Evolutionary conservation across 768 basidiomycete genomes (phyloP), one percentile per base, ranked within the genome.

Genomic region (Boletellus ananiceps): DNA sequence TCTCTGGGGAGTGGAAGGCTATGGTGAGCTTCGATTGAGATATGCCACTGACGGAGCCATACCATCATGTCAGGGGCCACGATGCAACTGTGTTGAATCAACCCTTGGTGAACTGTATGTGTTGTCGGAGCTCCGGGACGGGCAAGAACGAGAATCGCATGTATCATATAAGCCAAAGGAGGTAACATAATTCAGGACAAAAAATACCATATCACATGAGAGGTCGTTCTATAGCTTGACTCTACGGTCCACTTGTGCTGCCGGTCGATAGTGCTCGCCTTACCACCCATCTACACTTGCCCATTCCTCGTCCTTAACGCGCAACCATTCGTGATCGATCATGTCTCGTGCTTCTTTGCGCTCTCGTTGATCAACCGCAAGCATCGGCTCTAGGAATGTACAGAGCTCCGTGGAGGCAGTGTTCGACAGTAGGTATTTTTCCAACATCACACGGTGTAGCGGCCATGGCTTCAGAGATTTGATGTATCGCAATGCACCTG

Each of bases 341-440:
- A 93, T 74, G 49, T 91, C 87, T 33, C 79, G 74, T 13, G 92
- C 91, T 40, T 80, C 74, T 37, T 77, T 78, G 31, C 93, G 83
- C 46, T 80, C 69, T 57, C 79, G 76, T 62, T 83, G 82, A 59
- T 92, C 84, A 48, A 83, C 67, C 27, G 75, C 71, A 54, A 92
- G 75, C 90, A 90, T 90, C 25, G 88, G 87, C 56, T 75, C 73
- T 53, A 92, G 67, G 66, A 91, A 91, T 21, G 71, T 65, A 58
- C 84, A 86, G 18, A 91, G 67, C 29, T 73, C 69, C 23, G 64
- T 63, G 8, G 87, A 77, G 47, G 90, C 83, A 13, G 65, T 58
- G 33, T 78, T 75, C 9, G 77, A 69, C 66, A 84, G 86, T 8
- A 86, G 70, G 65, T 96, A 96, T 65, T 94, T 95, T 74, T 96